A percentile compares a stretch with the other conserved stretches of the same genome.
Conservation (phyloP, 129 eudicot genomes). For the Artemisia tridentata region DNA sequence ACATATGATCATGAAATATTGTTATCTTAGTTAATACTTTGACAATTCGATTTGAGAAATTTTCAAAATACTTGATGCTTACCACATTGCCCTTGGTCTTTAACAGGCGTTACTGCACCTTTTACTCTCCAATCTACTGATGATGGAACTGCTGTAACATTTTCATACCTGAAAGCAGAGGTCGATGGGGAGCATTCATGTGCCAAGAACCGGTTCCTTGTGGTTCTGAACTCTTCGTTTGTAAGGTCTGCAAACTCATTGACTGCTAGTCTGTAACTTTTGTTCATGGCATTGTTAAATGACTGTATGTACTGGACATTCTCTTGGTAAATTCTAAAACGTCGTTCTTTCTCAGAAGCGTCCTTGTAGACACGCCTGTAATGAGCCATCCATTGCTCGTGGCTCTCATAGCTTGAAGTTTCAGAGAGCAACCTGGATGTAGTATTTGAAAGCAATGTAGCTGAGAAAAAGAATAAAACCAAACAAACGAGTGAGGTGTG, state of each 20-base stretch:
- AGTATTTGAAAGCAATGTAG: slow-evolving; percentile 3
- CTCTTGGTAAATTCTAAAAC: slow-evolving; percentile 23
- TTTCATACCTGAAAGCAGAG: slow-evolving; percentile 21
- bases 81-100: slow-evolving; percentile 48
- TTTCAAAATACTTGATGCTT: slow-evolving; percentile 3
- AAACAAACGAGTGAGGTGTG: not conserved
- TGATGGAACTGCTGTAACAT: slow-evolving; percentile 20
- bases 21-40: not conserved
- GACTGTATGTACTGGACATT: slow-evolving; percentile 27
- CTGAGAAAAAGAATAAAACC: slow-evolving; percentile 10
- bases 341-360: slow-evolving; percentile 20
- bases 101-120: slow-evolving; percentile 41
- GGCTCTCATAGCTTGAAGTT: slow-evolving; percentile 19
- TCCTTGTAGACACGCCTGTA: slow-evolving; percentile 31
- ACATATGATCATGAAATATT: not conserved
- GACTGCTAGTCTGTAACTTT: slow-evolving; percentile 24
- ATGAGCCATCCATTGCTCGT: slow-evolving; percentile 37
- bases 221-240: slow-evolving; percentile 27
- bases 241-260: slow-evolving; percentile 36
- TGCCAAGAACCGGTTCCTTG: slow-evolving; percentile 31
- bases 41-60: not conserved
- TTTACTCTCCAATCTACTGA: slow-evolving; percentile 40
- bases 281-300: slow-evolving; percentile 21
- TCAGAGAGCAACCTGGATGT: slow-evolving; percentile 17
- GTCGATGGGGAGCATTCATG: slow-evolving; percentile 29